Evolutionary conservation across 768 basidiomycete genomes (phyloP).

Genomic region (Leccinum variicolor): DNA sequence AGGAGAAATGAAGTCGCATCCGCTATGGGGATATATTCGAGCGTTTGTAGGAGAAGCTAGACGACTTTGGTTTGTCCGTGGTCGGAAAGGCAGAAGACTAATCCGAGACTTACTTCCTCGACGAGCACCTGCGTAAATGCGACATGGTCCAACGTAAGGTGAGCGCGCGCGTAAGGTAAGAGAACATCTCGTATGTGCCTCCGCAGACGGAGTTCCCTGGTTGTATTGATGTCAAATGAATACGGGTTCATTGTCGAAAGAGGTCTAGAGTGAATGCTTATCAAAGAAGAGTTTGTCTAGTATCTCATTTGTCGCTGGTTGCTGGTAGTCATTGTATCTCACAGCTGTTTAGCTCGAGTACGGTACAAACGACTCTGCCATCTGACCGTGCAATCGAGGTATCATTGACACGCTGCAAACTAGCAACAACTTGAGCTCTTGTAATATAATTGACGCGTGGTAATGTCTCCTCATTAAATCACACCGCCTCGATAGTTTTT

Average conservation of each 20-base stretch:
- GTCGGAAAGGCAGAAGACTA: neutral
- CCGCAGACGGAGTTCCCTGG: constrained; percentile 23
- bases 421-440: neutral
- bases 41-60: constrained; percentile 41
- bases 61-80: constrained; percentile 5
- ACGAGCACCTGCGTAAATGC: constrained; percentile 50
- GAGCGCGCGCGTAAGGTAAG: constrained; percentile 47
- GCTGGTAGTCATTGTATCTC: neutral
- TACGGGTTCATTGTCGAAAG: constrained; percentile 12
- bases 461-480: constrained; percentile 7
- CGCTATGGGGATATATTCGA: constrained; percentile 42
- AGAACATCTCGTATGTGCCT: constrained; percentile 54
- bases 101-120: constrained; percentile 35
- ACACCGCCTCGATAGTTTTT: constrained; percentile 5
- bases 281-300: neutral
- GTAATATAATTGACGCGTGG: neutral
- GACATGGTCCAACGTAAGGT: constrained; percentile 56
- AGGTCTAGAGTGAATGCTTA: neutral
- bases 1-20: constrained; percentile 52
- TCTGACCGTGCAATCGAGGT: neutral
- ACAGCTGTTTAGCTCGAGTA: neutral
- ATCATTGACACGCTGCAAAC: neutral
- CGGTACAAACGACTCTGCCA: neutral
- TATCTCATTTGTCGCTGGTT: neutral
- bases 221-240: constrained; percentile 16